Evolutionary conservation across 805 yeast genomes (phyloP).

Genomic region (Saccharomycopsis babjevae): DNA sequence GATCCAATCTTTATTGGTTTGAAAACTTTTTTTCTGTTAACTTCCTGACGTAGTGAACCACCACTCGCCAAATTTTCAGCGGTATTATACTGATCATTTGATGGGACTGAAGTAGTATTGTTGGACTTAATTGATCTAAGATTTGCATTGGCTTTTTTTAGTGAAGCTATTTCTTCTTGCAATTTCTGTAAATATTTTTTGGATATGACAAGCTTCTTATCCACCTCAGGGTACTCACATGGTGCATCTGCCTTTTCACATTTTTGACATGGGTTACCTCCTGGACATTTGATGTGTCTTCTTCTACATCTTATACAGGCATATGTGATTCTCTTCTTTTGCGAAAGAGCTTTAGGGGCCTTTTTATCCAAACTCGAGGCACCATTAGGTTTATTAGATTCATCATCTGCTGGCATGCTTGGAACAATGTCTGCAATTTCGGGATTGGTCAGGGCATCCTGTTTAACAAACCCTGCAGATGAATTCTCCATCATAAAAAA

Average conservation of each 20-base stretch:
- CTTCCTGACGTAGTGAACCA: neutral
- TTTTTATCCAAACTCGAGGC: neutral
- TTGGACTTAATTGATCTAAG: conserved; percentile 27
- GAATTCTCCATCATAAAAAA: neutral
- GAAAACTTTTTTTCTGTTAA: neutral
- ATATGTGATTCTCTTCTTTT: conserved; percentile 21
- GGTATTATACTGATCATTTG: neutral
- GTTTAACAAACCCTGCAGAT: neutral
- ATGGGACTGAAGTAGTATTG: neutral
- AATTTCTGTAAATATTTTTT: conserved; percentile 56
- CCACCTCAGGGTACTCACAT: conserved; percentile 67
- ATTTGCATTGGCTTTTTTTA: conserved; percentile 56
- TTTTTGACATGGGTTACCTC: conserved; percentile 62
- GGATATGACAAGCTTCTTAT: conserved; percentile 62
- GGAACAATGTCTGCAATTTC: neutral
- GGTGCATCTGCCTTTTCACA: conserved; percentile 44
- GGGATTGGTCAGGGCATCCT: neutral
- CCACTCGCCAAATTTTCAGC: conserved; percentile 25
- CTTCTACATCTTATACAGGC: conserved; percentile 59
- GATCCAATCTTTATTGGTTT: neutral
- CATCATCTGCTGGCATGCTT: neutral
- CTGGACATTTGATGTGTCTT: conserved; percentile 69
- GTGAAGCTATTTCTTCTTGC: conserved; percentile 54
- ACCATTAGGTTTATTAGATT: neutral
- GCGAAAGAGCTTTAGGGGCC: neutral